Evolutionary conservation across 257 asterid species (phyloP), one percentile per base, ranked within the genome.

Genomic region (Solanum commersonii): DNA sequence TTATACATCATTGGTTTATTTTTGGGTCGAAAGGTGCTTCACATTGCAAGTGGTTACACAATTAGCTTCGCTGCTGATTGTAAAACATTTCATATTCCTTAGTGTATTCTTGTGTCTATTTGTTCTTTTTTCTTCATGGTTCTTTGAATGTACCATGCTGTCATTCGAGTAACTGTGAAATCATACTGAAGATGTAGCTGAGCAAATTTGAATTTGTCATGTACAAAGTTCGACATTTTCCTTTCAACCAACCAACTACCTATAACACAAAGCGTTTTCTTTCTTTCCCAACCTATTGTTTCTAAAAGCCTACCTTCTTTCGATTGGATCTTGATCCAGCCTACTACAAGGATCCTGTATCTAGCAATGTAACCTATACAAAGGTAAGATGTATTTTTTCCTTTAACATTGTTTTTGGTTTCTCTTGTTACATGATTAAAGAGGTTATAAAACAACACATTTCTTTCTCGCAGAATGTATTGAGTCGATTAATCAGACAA

Each of bases 81-180:
- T 87, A 87, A 68, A 67, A 89, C 84, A 37, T 38, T 31, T 89
- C 88, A 5, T 87, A 87, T 87, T 87, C 90, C 86, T 89, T 85
- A 13, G 72, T 34, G 76, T 73, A 52, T 67, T 65, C 16, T 10
- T 67, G 86, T 38, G 86, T 79, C 16, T 14, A 15, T 79, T 27
- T 44, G 27, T 44, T 79, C 67, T 3, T 27, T 44, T 37, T 16
- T 4, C 37, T 27, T 29, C 52, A 16, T 44, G 85, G 1, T 79
- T 15, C 67, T 27, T 44, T 79, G 40, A 74, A 10, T 74, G 18
- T 44, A 15, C 1, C 63, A 16, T 77, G 12, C 56, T 38, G 59
- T 14, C 73, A 27, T 27, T 25, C 35, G 35, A 67, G 35, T 27
- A 27, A 67, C 5, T 8, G 77, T 31, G 76, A 11, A 29, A 3